These are phyloP conservation scores for Penicillium sp. DNA, from an alignment of 2,329 filamentous ascomycete genomes.

Conservation along the genomic window DNA sequence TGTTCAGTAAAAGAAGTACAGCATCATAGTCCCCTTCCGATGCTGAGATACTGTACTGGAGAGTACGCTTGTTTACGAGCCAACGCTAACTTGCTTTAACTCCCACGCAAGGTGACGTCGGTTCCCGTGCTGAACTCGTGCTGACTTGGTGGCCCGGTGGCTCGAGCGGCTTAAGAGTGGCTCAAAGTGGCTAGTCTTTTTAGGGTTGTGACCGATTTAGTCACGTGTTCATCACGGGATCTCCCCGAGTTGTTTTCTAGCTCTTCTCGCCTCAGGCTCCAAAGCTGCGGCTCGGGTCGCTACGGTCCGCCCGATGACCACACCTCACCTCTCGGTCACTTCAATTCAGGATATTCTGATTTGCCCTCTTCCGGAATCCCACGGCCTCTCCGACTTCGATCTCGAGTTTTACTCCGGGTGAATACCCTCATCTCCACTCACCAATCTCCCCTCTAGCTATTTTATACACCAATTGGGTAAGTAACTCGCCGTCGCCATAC, in stretches of 20 bases:
- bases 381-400: constrained; percentile 42
- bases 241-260: constrained; percentile 15
- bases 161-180: background rate
- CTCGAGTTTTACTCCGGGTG: constrained; percentile 37
- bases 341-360: constrained; percentile 39
- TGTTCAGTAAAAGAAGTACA: background rate
- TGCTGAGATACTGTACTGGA: constrained; percentile 19
- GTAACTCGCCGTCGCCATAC: constrained; percentile 28
- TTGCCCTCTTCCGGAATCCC: constrained; percentile 36
- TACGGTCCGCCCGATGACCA: constrained; percentile 32
- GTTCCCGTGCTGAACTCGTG: constrained; percentile 15
- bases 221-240: constrained; percentile 23
- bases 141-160: background rate
- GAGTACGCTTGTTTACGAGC: constrained; percentile 27
- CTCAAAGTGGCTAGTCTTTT: constrained; percentile 12
- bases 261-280: constrained; percentile 31
- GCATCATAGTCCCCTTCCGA: background rate
- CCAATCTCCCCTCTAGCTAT: constrained; percentile 23
- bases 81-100: background rate
- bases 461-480: constrained; percentile 40
- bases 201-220: constrained; percentile 32
- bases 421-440: constrained; percentile 38
- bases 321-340: constrained; percentile 42
- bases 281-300: constrained; percentile 34
- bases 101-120: constrained; percentile 37